Base-by-base conservation (phyloP, 2,329 filamentous ascomycete genomes). In the Corniculantispora saksenae region DNA sequence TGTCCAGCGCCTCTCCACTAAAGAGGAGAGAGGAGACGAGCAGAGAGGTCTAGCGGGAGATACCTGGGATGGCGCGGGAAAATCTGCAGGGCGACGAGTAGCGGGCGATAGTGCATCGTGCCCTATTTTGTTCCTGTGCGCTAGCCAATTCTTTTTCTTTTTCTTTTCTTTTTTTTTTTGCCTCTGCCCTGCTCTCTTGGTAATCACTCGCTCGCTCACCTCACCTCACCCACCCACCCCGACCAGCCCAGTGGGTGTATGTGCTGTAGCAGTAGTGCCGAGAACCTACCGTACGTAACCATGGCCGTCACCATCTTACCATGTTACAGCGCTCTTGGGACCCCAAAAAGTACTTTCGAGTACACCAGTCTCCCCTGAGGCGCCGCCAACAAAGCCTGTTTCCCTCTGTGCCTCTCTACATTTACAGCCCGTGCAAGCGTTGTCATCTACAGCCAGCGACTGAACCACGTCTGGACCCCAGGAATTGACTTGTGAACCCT, bases 151-250 rank as follows among this genome's bases (percentile, higher is more conserved):
- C 45, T 56, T 67, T 47, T 65, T 64, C 58, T 50, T 51, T 43
- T 60, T 67, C 50, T 51, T 40, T 40, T 63, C 63, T n/a, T n/a
- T n/a, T n/a, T n/a, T 57, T 58, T 47, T 65, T 56, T 53, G 19
- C 40, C 48, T 54, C 67, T 61, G 55, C 55, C 38, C 63, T 27
- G 45, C 29, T 25, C 21, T 23, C 53, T 32, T 47, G 29, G 56
- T 64, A 51, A 60, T 60, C 45, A 43, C 57, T 60, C 57, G 51
- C n/a, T n/a, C n/a, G n/a, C n/a, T n/a, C n/a, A n/a, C n/a, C n/a
- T n/a, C n/a, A n/a, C n/a, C n/a, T n/a, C n/a, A n/a, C n/a, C n/a
- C n/a, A n/a, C n/a, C n/a, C n/a, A n/a, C n/a, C n/a, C n/a, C n/a
- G n/a, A n/a, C n/a, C n/a, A n/a, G n/a, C n/a, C n/a, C n/a, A n/a